Percentiles rank a stretch among this genome's conserved stretches.
These are phyloP conservation scores for Pleurotus eryngii DNA, from an alignment of 768 basidiomycete species.

Conservation along the genomic window DNA sequence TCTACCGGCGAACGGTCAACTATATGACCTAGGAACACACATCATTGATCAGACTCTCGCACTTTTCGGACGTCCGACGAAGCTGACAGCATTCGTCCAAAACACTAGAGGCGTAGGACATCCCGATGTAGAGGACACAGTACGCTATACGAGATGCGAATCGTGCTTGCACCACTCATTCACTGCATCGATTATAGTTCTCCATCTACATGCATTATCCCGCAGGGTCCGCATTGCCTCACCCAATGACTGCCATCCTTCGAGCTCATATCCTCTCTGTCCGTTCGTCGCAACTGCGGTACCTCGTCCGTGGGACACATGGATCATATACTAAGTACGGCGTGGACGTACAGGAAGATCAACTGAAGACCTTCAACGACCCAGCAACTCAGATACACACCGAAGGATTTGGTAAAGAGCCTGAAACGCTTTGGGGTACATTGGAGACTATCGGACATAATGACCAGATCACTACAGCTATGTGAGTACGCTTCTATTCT, in stretches of 20 bases:
- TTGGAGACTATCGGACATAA: constrained; percentile 54
- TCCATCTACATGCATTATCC: constrained; percentile 52
- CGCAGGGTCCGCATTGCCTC: constrained; percentile 32
- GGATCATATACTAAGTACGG: constrained; percentile 77
- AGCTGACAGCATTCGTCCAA: constrained; percentile 64
- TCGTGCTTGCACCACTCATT: too few species aligned
- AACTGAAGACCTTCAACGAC: constrained; percentile 54
- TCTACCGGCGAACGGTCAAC: constrained; percentile 57
- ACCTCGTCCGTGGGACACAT: constrained; percentile 64
- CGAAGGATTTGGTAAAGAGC: constrained; percentile 55
- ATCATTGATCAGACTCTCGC: constrained; percentile 74
- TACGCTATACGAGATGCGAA: constrained; percentile 25
- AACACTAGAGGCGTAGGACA: constrained; percentile 68
- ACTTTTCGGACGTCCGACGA: constrained; percentile 73
- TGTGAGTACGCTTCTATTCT: constrained; percentile 21
- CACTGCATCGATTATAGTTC: constrained; percentile 31
- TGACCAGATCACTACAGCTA: constrained; percentile 34
- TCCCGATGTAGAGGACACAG: constrained; percentile 64
- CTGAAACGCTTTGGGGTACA: constrained; percentile 58
- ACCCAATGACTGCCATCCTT: constrained; percentile 65
- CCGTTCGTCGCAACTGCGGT: constrained; percentile 64
- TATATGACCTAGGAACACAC: constrained; percentile 80
- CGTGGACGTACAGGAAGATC: constrained; percentile 76
- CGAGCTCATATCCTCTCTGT: constrained; percentile 70
- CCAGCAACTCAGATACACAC: constrained; percentile 41